Evolutionary conservation across 495 filamentous ascomycete species (phyloP).

Genomic region (Filosporella fistucella): DNA sequence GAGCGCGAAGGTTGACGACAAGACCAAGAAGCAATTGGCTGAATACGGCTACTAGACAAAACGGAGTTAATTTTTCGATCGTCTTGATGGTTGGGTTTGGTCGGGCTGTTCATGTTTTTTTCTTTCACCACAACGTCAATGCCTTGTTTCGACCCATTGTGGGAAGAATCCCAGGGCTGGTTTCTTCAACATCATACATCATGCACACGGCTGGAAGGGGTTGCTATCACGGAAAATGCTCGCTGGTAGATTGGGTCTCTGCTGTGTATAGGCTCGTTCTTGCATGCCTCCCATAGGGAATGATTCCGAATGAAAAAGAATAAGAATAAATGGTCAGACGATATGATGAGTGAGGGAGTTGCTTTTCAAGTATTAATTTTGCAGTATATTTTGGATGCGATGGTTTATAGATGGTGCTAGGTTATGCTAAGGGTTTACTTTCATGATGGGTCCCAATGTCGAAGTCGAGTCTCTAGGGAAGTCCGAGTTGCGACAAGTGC

Average conservation of each 20-base stretch:
- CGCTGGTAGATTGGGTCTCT: slow-evolving; percentile 18
- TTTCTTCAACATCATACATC: slow-evolving; percentile 10
- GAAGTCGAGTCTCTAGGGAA: no score
- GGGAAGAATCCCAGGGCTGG: slow-evolving; percentile 22
- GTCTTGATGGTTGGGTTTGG: slow-evolving; percentile 17
- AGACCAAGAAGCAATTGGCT: slow-evolving; percentile 50
- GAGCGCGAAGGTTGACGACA: slow-evolving; percentile 78
- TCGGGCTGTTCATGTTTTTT: slow-evolving; percentile 17
- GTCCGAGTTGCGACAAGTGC: no score
- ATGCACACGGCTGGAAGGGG: slow-evolving; percentile 17
- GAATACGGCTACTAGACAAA: slow-evolving; percentile 48
- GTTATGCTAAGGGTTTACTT: no score
- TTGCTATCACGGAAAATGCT: slow-evolving; percentile 19
- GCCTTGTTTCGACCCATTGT: slow-evolving; percentile 17
- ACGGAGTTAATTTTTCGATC: slow-evolving; percentile 20
- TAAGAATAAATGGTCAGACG: slow-evolving; percentile 13
- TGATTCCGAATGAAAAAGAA: slow-evolving; percentile 14
- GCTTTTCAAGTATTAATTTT: not conserved
- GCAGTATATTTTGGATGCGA: no score
- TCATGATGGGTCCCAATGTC: no score
- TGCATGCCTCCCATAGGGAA: slow-evolving; percentile 22
- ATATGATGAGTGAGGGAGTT: not conserved
- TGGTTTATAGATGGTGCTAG: no score
- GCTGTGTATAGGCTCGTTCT: slow-evolving; percentile 23
- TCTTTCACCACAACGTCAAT: slow-evolving; percentile 18